Evolutionary conservation across 495 filamentous ascomycete genomes (phyloP), one percentile per base, ranked within the genome.

Genomic region (Neurospora tetrasperma): DNA sequence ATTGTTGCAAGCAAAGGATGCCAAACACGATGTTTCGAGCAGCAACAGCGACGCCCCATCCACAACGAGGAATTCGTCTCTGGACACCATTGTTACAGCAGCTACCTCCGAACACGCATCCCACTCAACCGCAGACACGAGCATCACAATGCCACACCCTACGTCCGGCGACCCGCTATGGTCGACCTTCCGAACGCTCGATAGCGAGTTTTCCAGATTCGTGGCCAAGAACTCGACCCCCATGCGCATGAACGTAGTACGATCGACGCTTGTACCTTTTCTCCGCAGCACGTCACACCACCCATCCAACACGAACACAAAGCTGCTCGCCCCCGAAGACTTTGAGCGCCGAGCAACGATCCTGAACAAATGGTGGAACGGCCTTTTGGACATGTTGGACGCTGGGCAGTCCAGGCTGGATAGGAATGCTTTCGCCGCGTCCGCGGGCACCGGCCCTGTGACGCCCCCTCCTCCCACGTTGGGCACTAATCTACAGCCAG

Each of bases 301-400:
- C 76, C 82, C 88, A 2, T 94, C 92, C 5, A 91, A 89, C 74
- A 86, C 84, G 74, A 86, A 85, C 69, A 86, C 84, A 73, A 84
- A 84, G 43, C 38, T 75, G 40, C 73, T 86, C 23, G 83, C 88
- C 41, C 86, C 93, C 7, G 96, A 98, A 84, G 94, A 97, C 79
- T 81, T 98, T 54, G 96, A 99, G 73, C 88, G 93, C 43, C 86
- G 96, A 72, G 88, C 92, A 5, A 89, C 89, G 44, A 92, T 96
- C 43, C 84, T 98, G 54, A 94, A 97, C 77, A 96, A 93, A 78
- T 99, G 96, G 96, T 99, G 96, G 96, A 93, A 88, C 44, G 94
- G 91, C 9, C 86, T 99, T 66, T 82, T 98, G 59, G 93, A 94
- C 72, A 90, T 97, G 85, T 86, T 98, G 59, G 90, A 94, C 77